Base-by-base conservation (phyloP, 2,329 filamentous ascomycete genomes). In the Cladosporium colombiae region DNA sequence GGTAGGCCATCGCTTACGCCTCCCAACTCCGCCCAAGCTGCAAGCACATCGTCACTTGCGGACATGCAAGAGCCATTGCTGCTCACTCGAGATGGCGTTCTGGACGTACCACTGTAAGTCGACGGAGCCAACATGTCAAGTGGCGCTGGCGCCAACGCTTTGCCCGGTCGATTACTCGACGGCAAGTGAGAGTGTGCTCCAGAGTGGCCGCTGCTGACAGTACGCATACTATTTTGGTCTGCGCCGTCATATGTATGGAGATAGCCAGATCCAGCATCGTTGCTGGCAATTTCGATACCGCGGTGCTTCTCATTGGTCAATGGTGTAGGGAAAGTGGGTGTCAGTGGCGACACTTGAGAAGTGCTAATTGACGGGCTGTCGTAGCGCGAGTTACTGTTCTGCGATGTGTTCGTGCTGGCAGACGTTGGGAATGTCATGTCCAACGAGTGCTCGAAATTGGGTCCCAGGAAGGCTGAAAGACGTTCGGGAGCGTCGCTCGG, bases 11-110 rank as follows among this genome's bases (percentile, higher is more conserved):
- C 62, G 23, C 62, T 65, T 29, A 58, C 62, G 29, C 81, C 81
- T 8, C 81, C 81, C 27, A 83, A 67, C 65, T 78, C 81, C 13
- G 78, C 78, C 81, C 81, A 83, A 18, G 81, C 81, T 64, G 79
- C 79, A 31, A 82, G 70, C 8, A 83, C 78, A 68, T 83, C 81
- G 35, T 81, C 80, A 50, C 78, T 79, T 5, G 81, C 79, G 66
- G 79, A 81, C 56, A 75, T 74, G 55, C 70, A 69, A 57, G 71
- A 71, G 18, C 70, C 53, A 55, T 76, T 62, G 61, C 70, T 74
- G 21, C 68, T 65, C 25, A 56, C 14, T n/a, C 50, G 61, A 3
- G 61, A 63, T 5, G 61, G 61, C 5, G 50, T 46, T 25, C 35
- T 55, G 44, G 25, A 35, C 18, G 27, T 29, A 49, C 60, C 49